Conservation (phyloP, 495 filamentous ascomycete genomes). For the Lentithecium fluviatile region DNA sequence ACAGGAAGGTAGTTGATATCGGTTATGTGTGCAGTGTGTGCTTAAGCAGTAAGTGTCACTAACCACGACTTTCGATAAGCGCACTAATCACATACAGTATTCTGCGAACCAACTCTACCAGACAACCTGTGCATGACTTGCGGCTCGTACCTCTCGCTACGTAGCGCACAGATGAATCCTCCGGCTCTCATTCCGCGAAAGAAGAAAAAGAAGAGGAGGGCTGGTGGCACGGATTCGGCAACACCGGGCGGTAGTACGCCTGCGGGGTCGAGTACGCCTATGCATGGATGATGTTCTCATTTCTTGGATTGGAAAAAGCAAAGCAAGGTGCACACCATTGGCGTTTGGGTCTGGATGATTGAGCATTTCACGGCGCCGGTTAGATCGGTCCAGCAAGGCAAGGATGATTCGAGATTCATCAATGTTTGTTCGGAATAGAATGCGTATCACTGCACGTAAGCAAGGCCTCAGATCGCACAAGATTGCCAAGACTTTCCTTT, state of each 20-base stretch:
- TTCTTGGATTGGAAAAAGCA: background rate
- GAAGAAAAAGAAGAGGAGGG: conserved; percentile 73
- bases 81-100: conserved; percentile 21
- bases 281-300: conserved; percentile 10
- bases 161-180: conserved; percentile 64
- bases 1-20: conserved; percentile 83
- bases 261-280: conserved; percentile 22
- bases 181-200: conserved; percentile 70
- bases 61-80: background rate
- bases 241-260: conserved; percentile 25
- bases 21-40: conserved; percentile 96
- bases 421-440: too few species aligned
- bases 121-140: conserved; percentile 81
- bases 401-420: too few species aligned
- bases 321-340: too few species aligned
- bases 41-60: conserved; percentile 65
- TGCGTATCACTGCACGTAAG: too few species aligned
- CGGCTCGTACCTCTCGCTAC: conserved; percentile 74
- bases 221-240: conserved; percentile 40
- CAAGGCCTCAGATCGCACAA: too few species aligned
- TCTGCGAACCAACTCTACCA: conserved; percentile 30
- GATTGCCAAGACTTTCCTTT: too few species aligned
- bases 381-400: too few species aligned
- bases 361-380: conserved; percentile 7
- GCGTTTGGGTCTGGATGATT: background rate